phyloP scores from a whole-genome alignment of 768 basidiomycete genomes.

The Phaeotremella skinneri region DNA sequence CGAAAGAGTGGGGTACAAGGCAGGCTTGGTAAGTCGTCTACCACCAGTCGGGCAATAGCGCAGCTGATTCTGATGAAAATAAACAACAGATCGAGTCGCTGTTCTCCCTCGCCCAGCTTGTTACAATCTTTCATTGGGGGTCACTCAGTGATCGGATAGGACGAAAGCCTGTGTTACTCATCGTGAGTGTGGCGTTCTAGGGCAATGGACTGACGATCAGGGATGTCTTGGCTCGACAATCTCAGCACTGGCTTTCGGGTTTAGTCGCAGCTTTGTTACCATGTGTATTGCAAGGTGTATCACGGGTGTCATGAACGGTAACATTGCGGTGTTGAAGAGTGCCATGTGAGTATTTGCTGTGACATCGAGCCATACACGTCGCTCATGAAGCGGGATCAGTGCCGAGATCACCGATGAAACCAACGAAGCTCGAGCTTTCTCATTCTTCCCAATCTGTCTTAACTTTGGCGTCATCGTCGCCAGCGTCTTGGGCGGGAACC shows the following conservation, averaged over 20 bases:
- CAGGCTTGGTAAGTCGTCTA: slow-evolving; percentile 32
- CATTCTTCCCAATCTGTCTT: slow-evolving; percentile 40
- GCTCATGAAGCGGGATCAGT: slow-evolving; percentile 6
- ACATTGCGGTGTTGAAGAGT: slow-evolving; percentile 38
- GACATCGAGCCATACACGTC: slow-evolving; percentile 4
- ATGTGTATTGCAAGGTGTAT: slow-evolving; percentile 32
- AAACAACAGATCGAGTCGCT: slow-evolving; percentile 36
- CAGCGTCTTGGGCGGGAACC: slow-evolving; percentile 32
- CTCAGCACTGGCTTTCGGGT: slow-evolving; percentile 38
- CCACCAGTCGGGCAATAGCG: not conserved
- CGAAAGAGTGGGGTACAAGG: slow-evolving; percentile 32
- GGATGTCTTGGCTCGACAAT: slow-evolving; percentile 36
- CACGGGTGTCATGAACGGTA: slow-evolving; percentile 39
- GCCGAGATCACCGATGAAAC: slow-evolving; percentile 41
- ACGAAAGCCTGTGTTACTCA: slow-evolving; percentile 36
- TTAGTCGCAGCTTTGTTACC: slow-evolving; percentile 29
- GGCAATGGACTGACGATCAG: slow-evolving; percentile 18
- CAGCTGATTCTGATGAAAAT: not conserved
- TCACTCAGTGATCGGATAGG: slow-evolving; percentile 34
- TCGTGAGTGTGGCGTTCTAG: slow-evolving; percentile 20
- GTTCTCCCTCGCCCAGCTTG: slow-evolving; percentile 37
- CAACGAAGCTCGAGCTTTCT: slow-evolving; percentile 39
- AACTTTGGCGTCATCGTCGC: slow-evolving; percentile 38
- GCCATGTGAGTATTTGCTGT: slow-evolving; percentile 30
- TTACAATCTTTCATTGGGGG: slow-evolving; percentile 44